A percentile compares a stretch with the other conserved stretches of the same genome.
phyloP scores from a whole-genome alignment of 2,329 filamentous ascomycete genomes.

The Monilinia vaccinii-corymbosi region DNA sequence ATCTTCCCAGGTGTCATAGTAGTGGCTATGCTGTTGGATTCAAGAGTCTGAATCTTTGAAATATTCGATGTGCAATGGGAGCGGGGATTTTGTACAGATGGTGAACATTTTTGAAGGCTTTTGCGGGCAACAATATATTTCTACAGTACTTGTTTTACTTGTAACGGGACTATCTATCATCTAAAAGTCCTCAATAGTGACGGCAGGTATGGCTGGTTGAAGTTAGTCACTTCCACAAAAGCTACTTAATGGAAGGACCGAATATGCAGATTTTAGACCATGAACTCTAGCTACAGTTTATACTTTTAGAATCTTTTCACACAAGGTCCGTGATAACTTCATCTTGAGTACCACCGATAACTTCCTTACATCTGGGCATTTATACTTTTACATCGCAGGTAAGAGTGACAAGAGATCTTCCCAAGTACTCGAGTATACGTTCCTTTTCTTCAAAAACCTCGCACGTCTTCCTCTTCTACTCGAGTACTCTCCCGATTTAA shows the following conservation, averaged over 20 bases:
- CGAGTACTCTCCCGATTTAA: too few species aligned
- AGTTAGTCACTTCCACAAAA: background rate
- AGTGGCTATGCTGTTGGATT: slow-evolving; percentile 3
- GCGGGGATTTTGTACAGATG: background rate
- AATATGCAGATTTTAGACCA: background rate
- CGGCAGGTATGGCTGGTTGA: background rate
- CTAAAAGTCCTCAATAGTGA: background rate
- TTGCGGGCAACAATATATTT: background rate
- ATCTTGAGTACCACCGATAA: background rate
- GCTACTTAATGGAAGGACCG: background rate
- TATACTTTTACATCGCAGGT: background rate
- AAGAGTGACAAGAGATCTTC: background rate
- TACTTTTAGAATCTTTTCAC: background rate
- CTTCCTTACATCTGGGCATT: background rate
- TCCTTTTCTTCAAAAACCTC: too few species aligned
- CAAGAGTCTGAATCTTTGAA: background rate
- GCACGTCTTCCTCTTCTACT: background rate
- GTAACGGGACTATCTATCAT: background rate
- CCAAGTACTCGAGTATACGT: background rate
- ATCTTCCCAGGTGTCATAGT: background rate
- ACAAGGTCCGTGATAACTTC: background rate
- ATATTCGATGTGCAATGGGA: background rate
- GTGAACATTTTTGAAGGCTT: background rate
- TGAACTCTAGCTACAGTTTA: background rate
- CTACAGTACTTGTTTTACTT: background rate